Evolutionary conservation across 1,284 basidiomycete genomes (phyloP).

Genomic region (Heterobasidion parviporum): DNA sequence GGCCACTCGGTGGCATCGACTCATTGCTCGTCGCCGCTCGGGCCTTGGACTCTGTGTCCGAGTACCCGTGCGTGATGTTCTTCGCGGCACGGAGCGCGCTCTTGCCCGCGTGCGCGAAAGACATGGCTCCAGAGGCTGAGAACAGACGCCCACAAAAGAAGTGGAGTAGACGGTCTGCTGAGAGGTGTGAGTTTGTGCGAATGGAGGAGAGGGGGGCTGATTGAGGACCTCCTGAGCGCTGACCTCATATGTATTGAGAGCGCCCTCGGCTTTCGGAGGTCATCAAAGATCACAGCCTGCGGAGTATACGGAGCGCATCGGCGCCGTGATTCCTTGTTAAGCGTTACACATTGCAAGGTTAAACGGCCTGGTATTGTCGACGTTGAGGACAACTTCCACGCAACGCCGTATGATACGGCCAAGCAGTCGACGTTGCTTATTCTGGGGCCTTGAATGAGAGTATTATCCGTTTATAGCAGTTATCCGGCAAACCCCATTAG

Average conservation of each 20-base stretch:
- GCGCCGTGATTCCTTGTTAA: too few species aligned
- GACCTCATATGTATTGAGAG: neutral
- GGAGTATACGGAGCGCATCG: neutral
- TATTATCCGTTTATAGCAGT: too few species aligned
- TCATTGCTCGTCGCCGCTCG: conserved; percentile 97
- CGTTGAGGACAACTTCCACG: too few species aligned
- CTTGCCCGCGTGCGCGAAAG: conserved; percentile 26
- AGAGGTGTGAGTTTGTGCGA: neutral
- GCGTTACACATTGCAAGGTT: too few species aligned
- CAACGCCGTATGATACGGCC: too few species aligned
- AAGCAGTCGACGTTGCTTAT: too few species aligned
- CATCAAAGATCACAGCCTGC: neutral
- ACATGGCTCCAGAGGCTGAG: neutral
- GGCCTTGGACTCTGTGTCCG: conserved; percentile 87
- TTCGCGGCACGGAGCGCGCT: conserved; percentile 76
- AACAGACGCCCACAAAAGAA: neutral
- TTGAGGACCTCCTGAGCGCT: neutral
- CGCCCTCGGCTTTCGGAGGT: neutral
- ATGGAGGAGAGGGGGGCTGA: neutral
- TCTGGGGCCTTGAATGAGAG: too few species aligned
- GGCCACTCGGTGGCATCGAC: conserved; percentile 92
- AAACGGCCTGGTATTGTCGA: too few species aligned
- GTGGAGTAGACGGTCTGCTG: neutral
- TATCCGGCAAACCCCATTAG: too few species aligned
- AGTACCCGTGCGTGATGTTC: conserved; percentile 91